Conservation (phyloP, 148 eudicot genomes). For the Mesembryanthemum crystallinum region DNA sequence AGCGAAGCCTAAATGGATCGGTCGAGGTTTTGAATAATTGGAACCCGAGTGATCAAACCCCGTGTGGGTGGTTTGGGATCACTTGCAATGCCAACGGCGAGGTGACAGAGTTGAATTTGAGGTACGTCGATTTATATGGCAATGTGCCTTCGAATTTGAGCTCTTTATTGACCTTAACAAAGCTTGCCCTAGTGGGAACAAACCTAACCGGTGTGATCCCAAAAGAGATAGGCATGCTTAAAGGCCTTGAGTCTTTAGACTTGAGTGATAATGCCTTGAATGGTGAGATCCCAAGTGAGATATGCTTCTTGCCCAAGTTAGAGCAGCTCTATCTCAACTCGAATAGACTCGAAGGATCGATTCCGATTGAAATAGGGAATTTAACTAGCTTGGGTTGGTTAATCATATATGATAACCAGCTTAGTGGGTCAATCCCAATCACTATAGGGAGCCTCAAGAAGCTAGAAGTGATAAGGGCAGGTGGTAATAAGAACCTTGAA, state of each 20-base stretch:
- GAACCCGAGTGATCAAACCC: slow-evolving; percentile 48
- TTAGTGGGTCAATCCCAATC: slow-evolving; percentile 66
- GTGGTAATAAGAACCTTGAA: slow-evolving; percentile 81
- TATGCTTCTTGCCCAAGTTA: slow-evolving; percentile 44
- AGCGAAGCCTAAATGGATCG: slow-evolving; percentile 50
- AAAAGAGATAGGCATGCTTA: slow-evolving; percentile 40
- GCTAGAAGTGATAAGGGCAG: slow-evolving; percentile 63
- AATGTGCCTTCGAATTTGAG: slow-evolving; percentile 51
- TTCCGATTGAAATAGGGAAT: slow-evolving; percentile 59
- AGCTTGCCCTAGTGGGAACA: slow-evolving; percentile 51
- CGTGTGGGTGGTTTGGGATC: slow-evolving; percentile 73
- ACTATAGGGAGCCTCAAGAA: slow-evolving; percentile 57
- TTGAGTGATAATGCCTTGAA: slow-evolving; percentile 69
- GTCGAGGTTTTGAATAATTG: slow-evolving; percentile 41
- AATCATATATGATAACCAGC: slow-evolving; percentile 69
- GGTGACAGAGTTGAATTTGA: slow-evolving; percentile 58
- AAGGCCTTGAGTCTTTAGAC: slow-evolving; percentile 45
- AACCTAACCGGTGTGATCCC: slow-evolving; percentile 79
- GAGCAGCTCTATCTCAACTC: slow-evolving; percentile 61
- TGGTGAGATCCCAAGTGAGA: slow-evolving; percentile 68
- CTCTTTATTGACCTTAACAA: slow-evolving; percentile 44
- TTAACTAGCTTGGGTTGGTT: slow-evolving; percentile 49
- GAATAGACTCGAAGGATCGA: slow-evolving; percentile 57
- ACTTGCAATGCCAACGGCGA: slow-evolving; percentile 51
- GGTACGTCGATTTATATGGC: slow-evolving; percentile 64